phyloP scores from a whole-genome alignment of 2,329 filamentous ascomycete species.

The Diplodia sapinea region DNA sequence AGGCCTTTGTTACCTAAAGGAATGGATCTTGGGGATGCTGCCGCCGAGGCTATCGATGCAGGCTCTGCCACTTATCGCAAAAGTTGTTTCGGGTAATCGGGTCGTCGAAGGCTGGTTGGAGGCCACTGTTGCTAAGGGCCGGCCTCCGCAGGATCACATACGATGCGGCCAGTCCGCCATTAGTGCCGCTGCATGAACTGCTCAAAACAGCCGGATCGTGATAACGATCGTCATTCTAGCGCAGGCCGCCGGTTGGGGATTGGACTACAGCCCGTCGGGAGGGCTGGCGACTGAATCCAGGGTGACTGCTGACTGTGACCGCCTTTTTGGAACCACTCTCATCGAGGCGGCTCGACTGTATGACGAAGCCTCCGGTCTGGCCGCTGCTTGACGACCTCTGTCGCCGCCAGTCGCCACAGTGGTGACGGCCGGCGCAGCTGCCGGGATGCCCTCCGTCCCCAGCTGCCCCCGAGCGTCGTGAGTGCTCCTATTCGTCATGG shows the following conservation, averaged over 20 bases:
- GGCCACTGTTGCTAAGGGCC: conserved; percentile 1
- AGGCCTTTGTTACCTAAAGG: conserved; percentile 3
- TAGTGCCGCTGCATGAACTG: conserved; percentile 13
- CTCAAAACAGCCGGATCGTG: conserved; percentile 19
- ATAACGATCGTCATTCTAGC: conserved; percentile 2
- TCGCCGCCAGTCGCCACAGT: conserved; percentile 7
- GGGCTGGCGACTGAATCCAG: not conserved
- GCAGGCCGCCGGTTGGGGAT: not conserved
- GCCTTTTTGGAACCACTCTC: not conserved
- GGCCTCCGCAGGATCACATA: conserved; percentile 22
- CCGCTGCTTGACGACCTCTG: not conserved
- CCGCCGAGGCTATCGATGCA: conserved; percentile 14
- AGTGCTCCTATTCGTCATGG: conserved; percentile 5
- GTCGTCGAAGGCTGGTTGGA: conserved; percentile 10
- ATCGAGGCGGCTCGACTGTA: not conserved
- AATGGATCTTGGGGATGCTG: not conserved
- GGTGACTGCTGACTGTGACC: conserved; percentile 14
- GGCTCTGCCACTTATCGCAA: conserved; percentile 15
- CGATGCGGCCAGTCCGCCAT: not conserved
- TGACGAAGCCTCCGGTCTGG: not conserved
- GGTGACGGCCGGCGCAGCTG: not conserved
- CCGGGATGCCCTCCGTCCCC: conserved; percentile 4
- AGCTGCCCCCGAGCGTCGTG: conserved; percentile 8
- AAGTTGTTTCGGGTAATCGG: conserved; percentile 26
- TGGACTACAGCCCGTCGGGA: not conserved